These are phyloP conservation scores for Leucoagaricus sp. DNA, from an alignment of 1,284 basidiomycete species.

Conservation along the genomic window DNA sequence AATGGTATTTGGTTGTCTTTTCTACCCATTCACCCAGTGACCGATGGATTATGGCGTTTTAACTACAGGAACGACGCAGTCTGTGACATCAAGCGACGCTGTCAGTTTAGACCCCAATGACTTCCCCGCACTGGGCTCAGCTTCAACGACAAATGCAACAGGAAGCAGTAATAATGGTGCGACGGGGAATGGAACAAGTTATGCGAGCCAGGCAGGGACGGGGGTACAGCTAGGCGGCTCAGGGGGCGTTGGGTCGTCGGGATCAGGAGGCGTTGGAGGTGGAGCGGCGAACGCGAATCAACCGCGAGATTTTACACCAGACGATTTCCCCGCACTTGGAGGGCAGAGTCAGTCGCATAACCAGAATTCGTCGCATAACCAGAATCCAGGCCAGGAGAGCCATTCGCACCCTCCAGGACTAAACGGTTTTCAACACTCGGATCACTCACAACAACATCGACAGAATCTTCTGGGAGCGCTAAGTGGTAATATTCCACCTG, in stretches of 20 bases:
- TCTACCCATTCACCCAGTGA: background rate
- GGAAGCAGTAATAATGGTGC: slow-evolving; percentile 37
- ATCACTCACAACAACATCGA: slow-evolving; percentile 51
- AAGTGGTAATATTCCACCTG: slow-evolving; percentile 41
- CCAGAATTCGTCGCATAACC: slow-evolving; percentile 33
- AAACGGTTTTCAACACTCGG: slow-evolving; percentile 56
- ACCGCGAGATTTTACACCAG: slow-evolving; percentile 72
- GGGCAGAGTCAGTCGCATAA: slow-evolving; percentile 50
- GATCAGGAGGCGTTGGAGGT: slow-evolving; percentile 34
- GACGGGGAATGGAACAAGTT: slow-evolving; percentile 52
- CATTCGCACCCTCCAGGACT: slow-evolving; percentile 70
- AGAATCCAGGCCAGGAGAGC: slow-evolving; percentile 37
- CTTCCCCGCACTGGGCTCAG: slow-evolving; percentile 79
- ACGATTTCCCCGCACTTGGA: slow-evolving; percentile 83
- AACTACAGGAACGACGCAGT: slow-evolving; percentile 11
- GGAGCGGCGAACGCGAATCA: slow-evolving; percentile 40
- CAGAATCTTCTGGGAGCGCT: slow-evolving; percentile 55
- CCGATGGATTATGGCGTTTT: background rate
- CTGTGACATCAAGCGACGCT: slow-evolving; percentile 54
- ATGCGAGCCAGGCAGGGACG: slow-evolving; percentile 76
- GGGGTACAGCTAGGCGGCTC: slow-evolving; percentile 47
- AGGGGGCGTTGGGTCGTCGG: slow-evolving; percentile 30
- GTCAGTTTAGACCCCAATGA: slow-evolving; percentile 82
- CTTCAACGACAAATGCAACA: slow-evolving; percentile 40
- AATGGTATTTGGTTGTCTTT: slow-evolving; percentile 39